Base-by-base conservation (phyloP, 148 eudicot species). In the Drosera capensis region DNA sequence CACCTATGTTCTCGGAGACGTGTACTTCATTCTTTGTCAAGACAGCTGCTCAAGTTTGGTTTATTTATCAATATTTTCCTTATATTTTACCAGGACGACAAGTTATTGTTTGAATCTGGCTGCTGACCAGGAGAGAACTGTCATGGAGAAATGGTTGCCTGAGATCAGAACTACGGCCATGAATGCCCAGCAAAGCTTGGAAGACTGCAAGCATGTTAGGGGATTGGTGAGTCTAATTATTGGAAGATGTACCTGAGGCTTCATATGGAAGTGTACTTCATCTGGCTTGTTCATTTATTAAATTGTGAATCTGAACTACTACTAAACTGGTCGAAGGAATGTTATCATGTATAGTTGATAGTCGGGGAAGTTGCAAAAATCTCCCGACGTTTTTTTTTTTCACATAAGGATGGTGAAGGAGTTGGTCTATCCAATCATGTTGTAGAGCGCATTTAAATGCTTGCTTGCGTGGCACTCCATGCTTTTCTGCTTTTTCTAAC, bases 71-170 rank as follows among this genome's bases (percentile, higher is more conserved):
- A 54, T 48, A 16, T 38, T 44, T 46, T 14, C 29, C 22, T n/a
- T 52, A 65, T 56, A 11, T 34, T 34, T 34, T 38, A n/a, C n/a
- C 85, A 90, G 99, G 76, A 78, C 95, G 43, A 85, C 99, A 42
- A 72, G 65, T 39, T 80, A 70, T 60, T 90, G 95, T 56, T 57
- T 90, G 57, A 74, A 67, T 51, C 54, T 90, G 68, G 99, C 99
- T 45, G 66, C 78, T 55, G 95, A 90, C 38, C 99, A 90, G 73
- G 99, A 90, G 67, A 73, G 78, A 72, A 81, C 67, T 35, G 73
- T 85, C 28, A 48, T 45, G 15, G 99, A 85, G 26, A 63, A 68
- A 54, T 90, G 99, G 99, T 55, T 85, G 54, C 87, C 93, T 60
- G 94, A 85, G 61, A 78, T 90, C 18, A 74, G 59, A 46, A 74